A percentile compares a stretch with the other conserved stretches of the same genome.
Evolutionary conservation across 345 rosid genomes (phyloP).

Genomic region (Nasturtium officinale): DNA sequence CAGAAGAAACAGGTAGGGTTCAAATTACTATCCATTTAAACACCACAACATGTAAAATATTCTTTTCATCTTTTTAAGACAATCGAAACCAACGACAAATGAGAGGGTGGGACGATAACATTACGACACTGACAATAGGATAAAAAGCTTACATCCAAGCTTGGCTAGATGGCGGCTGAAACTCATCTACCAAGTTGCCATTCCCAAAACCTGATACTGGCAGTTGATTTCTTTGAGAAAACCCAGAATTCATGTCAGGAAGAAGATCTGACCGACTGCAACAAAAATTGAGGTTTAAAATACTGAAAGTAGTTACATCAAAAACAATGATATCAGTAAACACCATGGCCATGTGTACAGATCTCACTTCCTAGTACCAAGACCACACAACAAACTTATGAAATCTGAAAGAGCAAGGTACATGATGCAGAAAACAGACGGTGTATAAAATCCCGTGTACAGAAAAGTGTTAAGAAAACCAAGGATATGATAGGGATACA

Average conservation of each 20-base stretch:
- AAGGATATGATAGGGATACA: slow-evolving; percentile 16
- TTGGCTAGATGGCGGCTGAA: slow-evolving; percentile 42
- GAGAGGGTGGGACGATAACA: slow-evolving; percentile 1
- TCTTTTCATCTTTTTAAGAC: not conserved
- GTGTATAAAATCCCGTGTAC: slow-evolving; percentile 3
- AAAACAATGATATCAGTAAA: slow-evolving; percentile 7
- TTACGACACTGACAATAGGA: slow-evolving; percentile 12
- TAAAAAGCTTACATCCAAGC: slow-evolving; percentile 48
- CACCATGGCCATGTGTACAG: slow-evolving; percentile 1
- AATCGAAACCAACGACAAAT: slow-evolving; percentile 1
- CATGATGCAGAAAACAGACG: slow-evolving; percentile 25
- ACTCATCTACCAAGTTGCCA: slow-evolving; percentile 34
- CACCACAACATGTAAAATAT: slow-evolving; percentile 14
- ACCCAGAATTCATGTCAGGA: slow-evolving; percentile 37
- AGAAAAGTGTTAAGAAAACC: not conserved
- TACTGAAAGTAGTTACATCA: slow-evolving; percentile 22
- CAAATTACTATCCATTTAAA: slow-evolving; percentile 13
- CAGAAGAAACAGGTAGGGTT: slow-evolving; percentile 12
- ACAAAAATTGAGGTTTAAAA: slow-evolving; percentile 15
- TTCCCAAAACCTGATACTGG: slow-evolving; percentile 43
- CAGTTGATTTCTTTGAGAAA: slow-evolving; percentile 39
- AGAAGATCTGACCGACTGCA: slow-evolving; percentile 43
- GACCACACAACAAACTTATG: slow-evolving; percentile 8
- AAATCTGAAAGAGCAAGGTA: slow-evolving; percentile 27
- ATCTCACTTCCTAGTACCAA: slow-evolving; percentile 28